Conservation (phyloP, 768 basidiomycete genomes). For the Amanita exitialis region DNA sequence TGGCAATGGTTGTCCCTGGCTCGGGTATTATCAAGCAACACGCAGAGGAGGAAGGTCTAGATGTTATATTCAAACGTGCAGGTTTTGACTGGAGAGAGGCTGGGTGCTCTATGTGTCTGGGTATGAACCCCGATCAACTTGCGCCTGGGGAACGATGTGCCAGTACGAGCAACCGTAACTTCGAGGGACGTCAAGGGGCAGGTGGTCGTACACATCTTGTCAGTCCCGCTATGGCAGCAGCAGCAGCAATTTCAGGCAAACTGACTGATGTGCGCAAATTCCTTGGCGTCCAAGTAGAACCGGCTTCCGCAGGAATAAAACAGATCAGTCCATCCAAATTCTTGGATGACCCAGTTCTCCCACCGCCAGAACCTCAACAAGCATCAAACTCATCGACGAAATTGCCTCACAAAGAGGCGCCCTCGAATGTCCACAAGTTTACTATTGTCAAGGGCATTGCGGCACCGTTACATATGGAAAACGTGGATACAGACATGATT, state of each 20-base stretch:
- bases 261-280: slow-evolving; percentile 80
- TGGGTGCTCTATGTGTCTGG: slow-evolving; percentile 93
- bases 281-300: slow-evolving; percentile 30
- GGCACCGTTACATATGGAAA: slow-evolving; percentile 72
- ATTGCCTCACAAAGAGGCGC: slow-evolving; percentile 30
- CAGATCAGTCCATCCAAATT: slow-evolving; percentile 64
- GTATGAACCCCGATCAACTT: slow-evolving; percentile 92
- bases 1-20: slow-evolving; percentile 89
- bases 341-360: slow-evolving; percentile 57
- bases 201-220: slow-evolving; percentile 86
- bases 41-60: slow-evolving; percentile 83
- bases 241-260: slow-evolving; percentile 79
- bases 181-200: slow-evolving; percentile 82
- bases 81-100: slow-evolving; percentile 96
- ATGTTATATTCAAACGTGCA: slow-evolving; percentile 78
- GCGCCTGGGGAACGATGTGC: slow-evolving; percentile 79
- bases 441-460: slow-evolving; percentile 62
- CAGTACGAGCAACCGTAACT: slow-evolving; percentile 89
- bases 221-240: slow-evolving; percentile 89
- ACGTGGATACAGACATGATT: slow-evolving; percentile 91
- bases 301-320: slow-evolving; percentile 42
- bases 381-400: slow-evolving; percentile 21
- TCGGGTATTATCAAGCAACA: slow-evolving; percentile 88
- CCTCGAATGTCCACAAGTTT: slow-evolving; percentile 52
- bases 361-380: slow-evolving; percentile 35